Percentiles rank a stretch among this genome's conserved stretches.
phyloP scores from a whole-genome alignment of 768 basidiomycete genomes.

The Rhizopogon salebrosus region DNA sequence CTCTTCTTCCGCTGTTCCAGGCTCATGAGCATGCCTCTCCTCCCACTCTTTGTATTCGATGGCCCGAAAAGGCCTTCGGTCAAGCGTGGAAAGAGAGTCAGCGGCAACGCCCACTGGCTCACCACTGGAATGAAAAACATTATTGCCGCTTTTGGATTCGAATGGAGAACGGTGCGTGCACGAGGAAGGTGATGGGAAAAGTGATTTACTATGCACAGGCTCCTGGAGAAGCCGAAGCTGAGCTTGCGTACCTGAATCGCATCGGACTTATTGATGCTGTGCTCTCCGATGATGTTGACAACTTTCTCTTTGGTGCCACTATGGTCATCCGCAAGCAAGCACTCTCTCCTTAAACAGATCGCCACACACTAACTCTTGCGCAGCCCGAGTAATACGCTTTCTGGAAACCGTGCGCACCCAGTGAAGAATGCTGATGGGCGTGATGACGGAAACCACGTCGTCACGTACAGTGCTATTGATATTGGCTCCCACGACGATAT shows the following conservation, averaged over 20 bases:
- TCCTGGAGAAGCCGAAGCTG: conserved; percentile 93
- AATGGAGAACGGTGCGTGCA: conserved; percentile 57
- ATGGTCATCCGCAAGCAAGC: conserved; percentile 80
- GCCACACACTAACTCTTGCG: conserved; percentile 4
- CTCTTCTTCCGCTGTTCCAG: conserved; percentile 82
- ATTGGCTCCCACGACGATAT: conserved; percentile 41
- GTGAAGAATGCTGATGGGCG: conserved; percentile 60
- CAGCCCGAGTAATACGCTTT: conserved; percentile 68
- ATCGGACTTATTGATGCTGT: conserved; percentile 84
- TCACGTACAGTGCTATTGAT: conserved; percentile 33
- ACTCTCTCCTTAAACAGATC: background rate
- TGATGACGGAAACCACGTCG: conserved; percentile 67
- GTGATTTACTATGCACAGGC: conserved; percentile 47
- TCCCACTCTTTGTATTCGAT: conserved; percentile 91
- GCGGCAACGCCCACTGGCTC: conserved; percentile 56
- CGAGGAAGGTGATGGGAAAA: conserved; percentile 10
- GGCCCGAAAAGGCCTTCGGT: conserved; percentile 77
- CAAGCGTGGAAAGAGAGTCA: conserved; percentile 74
- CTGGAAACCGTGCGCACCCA: conserved; percentile 64
- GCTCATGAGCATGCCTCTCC: conserved; percentile 71
- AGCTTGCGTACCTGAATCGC: conserved; percentile 80
- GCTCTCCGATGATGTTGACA: conserved; percentile 91
- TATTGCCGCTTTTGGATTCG: conserved; percentile 75
- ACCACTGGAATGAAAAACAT: conserved; percentile 74
- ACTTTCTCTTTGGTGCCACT: conserved; percentile 81